Evolutionary conservation across 805 yeast species (phyloP), one percentile per base, ranked within the genome.

Genomic region (Candida manassasensis): DNA sequence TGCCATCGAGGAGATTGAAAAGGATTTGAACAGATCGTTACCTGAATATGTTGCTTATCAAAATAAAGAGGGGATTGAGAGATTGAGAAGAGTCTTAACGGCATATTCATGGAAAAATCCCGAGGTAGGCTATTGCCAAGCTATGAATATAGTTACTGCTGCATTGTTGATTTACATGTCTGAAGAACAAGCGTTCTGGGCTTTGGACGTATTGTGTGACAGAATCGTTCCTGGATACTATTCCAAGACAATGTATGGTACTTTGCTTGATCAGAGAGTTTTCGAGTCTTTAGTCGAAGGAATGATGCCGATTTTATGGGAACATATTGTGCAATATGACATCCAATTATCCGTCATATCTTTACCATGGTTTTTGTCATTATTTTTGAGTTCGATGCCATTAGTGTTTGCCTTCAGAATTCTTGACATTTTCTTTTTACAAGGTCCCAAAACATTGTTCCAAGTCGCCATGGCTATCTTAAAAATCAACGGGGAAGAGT

Each of bases 151-250:
- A 34, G 88, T 84, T 6, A 79, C 77, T 2, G 95, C 95, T 2
- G 89, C 86, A 0, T 57, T 84, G 35, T 61, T 84, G 34, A 83
- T 83, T 26, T 84, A 79, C 55, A 88, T 86, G 83, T 83, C 94
- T 6, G 99, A 93, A 57, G 98, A 90, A 45, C 97, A 93, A 59
- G 97, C 96, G 0, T 93, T 87, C 53, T 93, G 97, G 97, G 77
- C 90, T 39, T 69, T 93, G 38, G 76, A 79, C 37, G 75, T 77
- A 12, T 59, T 93, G 3, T 88, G 97, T 62, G 95, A 88, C 40
- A 73, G 78, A 26, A 75, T 84, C 40, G 84, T 88, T 3, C 97
- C 97, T 0, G 98, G 98, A 0, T 93, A 93, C 58, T 93, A 93
- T 53, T 89, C 97, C 3, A 86, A 79, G 50, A 90, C 97, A 0